Conservation (phyloP, 2,329 filamentous ascomycete genomes). For the Lecanoromycetidae sp. region DNA sequence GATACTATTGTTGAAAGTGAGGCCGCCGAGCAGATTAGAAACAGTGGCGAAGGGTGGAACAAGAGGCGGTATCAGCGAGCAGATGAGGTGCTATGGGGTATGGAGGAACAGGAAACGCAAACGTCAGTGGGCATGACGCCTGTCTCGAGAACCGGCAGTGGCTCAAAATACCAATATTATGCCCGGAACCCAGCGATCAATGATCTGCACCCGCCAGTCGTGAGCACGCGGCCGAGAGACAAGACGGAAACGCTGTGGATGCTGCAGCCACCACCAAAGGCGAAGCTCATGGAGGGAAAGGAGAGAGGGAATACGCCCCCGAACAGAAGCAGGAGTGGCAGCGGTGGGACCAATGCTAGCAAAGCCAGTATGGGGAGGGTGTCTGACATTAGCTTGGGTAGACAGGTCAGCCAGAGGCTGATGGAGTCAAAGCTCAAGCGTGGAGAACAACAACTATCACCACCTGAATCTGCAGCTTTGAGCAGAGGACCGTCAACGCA, state of each 20-base stretch:
- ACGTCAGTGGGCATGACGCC: constrained; percentile 38
- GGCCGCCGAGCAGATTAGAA: constrained; percentile 33
- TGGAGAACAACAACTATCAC: constrained; percentile 4
- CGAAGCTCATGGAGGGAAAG: constrained; percentile 83
- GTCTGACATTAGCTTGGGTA: constrained; percentile 12
- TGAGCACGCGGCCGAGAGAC: constrained; percentile 59
- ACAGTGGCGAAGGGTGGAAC: constrained; percentile 55
- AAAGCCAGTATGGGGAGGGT: constrained; percentile 8
- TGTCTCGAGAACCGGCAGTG: constrained; percentile 31
- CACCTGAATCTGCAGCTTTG: constrained; percentile 2
- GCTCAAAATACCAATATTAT: constrained; percentile 47
- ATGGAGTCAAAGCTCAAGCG: constrained; percentile 16
- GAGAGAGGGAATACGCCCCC: constrained; percentile 22
- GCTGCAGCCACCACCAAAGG: constrained; percentile 80
- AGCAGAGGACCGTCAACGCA: constrained; percentile 10
- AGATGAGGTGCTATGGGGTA: constrained; percentile 76
- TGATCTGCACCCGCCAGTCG: constrained; percentile 73
- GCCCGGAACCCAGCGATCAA: constrained; percentile 62
- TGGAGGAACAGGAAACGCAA: constrained; percentile 39
- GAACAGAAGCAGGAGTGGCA: constrained; percentile 17
- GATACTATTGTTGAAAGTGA: constrained; percentile 24
- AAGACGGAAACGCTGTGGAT: constrained; percentile 73
- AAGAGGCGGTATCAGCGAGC: constrained; percentile 69
- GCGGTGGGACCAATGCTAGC: constrained; percentile 12
- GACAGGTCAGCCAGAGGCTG: constrained; percentile 14